Conservation (phyloP, 169 alveolate genomes). For the Babesia bigemina region DNA sequence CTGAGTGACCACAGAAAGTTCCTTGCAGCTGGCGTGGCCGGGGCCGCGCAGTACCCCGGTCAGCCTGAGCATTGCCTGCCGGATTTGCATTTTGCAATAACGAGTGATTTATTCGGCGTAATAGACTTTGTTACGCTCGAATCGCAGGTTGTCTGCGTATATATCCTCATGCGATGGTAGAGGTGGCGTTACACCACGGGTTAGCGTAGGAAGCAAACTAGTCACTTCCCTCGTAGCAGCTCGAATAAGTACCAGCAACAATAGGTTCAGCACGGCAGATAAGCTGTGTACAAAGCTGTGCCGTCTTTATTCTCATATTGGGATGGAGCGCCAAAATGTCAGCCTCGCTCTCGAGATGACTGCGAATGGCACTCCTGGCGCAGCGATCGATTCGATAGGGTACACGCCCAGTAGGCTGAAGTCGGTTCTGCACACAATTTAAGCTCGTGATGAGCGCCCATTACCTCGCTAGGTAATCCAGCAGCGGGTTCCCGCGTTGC, state of each 20-base stretch:
- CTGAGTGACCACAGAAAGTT: constrained; percentile 43
- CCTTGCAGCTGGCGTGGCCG: constrained; percentile 61
- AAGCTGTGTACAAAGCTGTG: too few species aligned
- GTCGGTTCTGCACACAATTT: constrained; percentile 16
- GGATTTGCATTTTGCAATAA: too few species aligned
- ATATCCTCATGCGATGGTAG: too few species aligned
- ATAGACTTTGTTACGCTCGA: neutral
- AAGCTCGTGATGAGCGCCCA: too few species aligned
- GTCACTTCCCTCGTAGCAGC: too few species aligned
- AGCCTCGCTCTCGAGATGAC: constrained; percentile 39
- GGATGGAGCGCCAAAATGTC: constrained; percentile 41
- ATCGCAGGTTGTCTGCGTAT: neutral
- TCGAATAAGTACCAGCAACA: too few species aligned
- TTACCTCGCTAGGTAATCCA: constrained; percentile 28
- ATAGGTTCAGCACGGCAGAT: too few species aligned
- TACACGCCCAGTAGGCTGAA: constrained; percentile 43
- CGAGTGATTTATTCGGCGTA: neutral
- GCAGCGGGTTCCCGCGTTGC: constrained; percentile 19
- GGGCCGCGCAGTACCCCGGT: constrained; percentile 39
- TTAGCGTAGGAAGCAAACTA: too few species aligned
- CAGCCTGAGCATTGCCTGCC: constrained; percentile 9
- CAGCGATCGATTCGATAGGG: constrained; percentile 48
- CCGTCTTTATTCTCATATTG: neutral
- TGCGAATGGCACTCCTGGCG: constrained; percentile 31
- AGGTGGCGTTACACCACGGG: too few species aligned